A percentile compares a stretch with the other conserved stretches of the same genome.
Evolutionary conservation across 768 basidiomycete genomes (phyloP).

Genomic region (Russula sp.): DNA sequence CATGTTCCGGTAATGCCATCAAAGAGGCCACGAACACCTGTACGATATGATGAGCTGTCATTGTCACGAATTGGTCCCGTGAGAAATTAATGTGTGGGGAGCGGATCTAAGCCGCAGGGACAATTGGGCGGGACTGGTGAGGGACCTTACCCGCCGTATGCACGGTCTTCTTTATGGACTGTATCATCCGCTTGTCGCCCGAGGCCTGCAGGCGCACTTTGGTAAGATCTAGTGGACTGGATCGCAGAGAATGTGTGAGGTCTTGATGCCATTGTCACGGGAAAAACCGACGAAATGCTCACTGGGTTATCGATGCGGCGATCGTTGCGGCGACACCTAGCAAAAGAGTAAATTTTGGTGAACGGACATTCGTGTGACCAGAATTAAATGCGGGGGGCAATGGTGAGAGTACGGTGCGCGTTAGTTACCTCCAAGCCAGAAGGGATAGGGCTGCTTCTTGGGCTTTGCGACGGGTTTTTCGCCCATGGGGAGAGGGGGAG

Average conservation of each 20-base stretch:
- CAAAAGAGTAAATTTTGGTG: not conserved
- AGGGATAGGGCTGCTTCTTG: conserved; percentile 75
- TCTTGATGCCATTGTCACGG: not conserved
- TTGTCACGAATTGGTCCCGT: conserved; percentile 3
- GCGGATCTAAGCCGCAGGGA: conserved; percentile 1
- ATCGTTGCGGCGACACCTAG: conserved; percentile 77
- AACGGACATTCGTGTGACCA: conserved; percentile 17
- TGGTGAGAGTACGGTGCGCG: conserved; percentile 23
- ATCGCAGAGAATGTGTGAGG: not conserved
- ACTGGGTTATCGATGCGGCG: conserved; percentile 88
- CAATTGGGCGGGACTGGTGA: not conserved
- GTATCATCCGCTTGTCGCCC: conserved; percentile 88
- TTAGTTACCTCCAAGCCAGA: conserved; percentile 73
- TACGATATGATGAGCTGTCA: conserved; percentile 5
- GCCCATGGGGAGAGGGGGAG: conserved; percentile 20
- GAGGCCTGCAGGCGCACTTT: conserved; percentile 91
- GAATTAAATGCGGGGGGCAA: not conserved
- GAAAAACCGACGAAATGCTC: conserved; percentile 33
- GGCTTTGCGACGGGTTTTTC: conserved; percentile 21
- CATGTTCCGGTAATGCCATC: conserved; percentile 88
- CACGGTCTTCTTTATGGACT: conserved; percentile 78
- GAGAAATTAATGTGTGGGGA: not conserved
- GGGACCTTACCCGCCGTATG: conserved; percentile 59
- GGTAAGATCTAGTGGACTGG: conserved; percentile 82
- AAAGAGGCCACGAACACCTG: conserved; percentile 67